Percentiles rank a stretch among this genome's conserved stretches.
These are phyloP conservation scores for Emergomyces orientalis DNA, from an alignment of 2,329 filamentous ascomycete genomes.

Conservation along the genomic window DNA sequence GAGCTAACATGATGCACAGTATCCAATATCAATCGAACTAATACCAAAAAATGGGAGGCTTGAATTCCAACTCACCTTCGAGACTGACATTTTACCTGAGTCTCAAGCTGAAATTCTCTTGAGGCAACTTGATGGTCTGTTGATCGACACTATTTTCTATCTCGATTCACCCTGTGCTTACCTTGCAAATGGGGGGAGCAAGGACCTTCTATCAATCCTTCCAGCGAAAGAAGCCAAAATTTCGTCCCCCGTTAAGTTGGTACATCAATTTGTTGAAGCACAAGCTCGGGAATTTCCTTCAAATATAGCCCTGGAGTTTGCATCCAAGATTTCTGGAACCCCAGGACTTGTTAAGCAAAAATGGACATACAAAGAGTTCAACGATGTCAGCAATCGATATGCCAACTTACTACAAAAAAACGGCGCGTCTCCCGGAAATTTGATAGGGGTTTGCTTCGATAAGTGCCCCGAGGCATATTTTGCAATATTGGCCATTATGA, in stretches of 20 bases:
- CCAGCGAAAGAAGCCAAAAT: slow-evolving; percentile 53
- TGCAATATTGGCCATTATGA: slow-evolving; percentile 70
- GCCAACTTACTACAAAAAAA: slow-evolving; percentile 52
- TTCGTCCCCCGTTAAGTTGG: slow-evolving; percentile 47
- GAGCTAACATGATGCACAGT: slow-evolving; percentile 34
- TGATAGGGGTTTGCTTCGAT: slow-evolving; percentile 70
- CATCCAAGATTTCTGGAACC: slow-evolving; percentile 45
- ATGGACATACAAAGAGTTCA: slow-evolving; percentile 69
- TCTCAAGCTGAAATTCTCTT: slow-evolving; percentile 61
- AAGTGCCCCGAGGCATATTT: slow-evolving; percentile 81
- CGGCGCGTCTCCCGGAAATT: slow-evolving; percentile 46
- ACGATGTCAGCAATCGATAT: slow-evolving; percentile 61
- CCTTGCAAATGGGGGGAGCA: slow-evolving; percentile 24
- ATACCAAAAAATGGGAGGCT: slow-evolving; percentile 49
- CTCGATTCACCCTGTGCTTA: slow-evolving; percentile 36
- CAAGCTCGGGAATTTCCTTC: slow-evolving; percentile 49
- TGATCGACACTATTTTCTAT: slow-evolving; percentile 50
- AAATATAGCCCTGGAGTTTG: slow-evolving; percentile 66
- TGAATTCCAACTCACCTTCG: slow-evolving; percentile 57
- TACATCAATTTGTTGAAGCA: slow-evolving; percentile 71
- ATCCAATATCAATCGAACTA: slow-evolving; percentile 70
- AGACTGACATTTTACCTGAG: slow-evolving; percentile 53
- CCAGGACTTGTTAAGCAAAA: slow-evolving; percentile 36
- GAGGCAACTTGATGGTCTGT: slow-evolving; percentile 58
- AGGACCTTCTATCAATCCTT: slow-evolving; percentile 49